Evolutionary conservation across 495 filamentous ascomycete genomes (phyloP).

Genomic region (Alectoria sarmentosa): DNA sequence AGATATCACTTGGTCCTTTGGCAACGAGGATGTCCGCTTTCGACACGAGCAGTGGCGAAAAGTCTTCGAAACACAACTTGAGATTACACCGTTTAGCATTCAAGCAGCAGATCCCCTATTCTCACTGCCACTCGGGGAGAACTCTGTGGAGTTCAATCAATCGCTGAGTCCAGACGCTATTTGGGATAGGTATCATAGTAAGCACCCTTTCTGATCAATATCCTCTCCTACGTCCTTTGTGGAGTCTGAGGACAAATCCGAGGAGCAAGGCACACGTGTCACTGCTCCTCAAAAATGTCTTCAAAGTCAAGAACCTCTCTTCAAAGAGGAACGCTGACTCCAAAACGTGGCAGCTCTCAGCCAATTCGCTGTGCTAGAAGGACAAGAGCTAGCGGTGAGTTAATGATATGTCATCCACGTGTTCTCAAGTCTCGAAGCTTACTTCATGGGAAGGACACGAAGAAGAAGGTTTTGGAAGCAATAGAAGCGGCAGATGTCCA

Average conservation of each 20-base stretch:
- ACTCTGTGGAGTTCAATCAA: slow-evolving; percentile 35
- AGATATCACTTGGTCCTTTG: slow-evolving; percentile 41
- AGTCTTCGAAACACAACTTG: slow-evolving; percentile 45
- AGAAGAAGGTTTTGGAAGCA: slow-evolving; percentile 36
- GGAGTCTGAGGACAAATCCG: background rate
- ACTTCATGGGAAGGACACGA: slow-evolving; percentile 27
- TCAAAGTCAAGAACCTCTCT: too few species aligned
- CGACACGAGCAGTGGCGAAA: slow-evolving; percentile 47
- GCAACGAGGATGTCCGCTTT: slow-evolving; percentile 49
- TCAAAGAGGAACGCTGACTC: background rate
- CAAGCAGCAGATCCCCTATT: slow-evolving; percentile 41
- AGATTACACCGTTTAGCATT: slow-evolving; percentile 34
- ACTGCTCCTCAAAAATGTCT: background rate
- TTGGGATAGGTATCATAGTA: slow-evolving; percentile 46
- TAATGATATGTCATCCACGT: background rate
- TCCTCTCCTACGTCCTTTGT: background rate
- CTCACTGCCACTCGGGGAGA: slow-evolving; percentile 42
- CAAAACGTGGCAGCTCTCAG: slow-evolving; percentile 37
- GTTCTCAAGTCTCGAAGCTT: background rate
- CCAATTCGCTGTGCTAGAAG: slow-evolving; percentile 50
- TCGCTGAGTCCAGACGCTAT: slow-evolving; percentile 47
- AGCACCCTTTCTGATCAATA: background rate
- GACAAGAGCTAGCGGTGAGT: slow-evolving; percentile 41
- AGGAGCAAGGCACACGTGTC: background rate
- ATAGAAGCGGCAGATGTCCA: slow-evolving; percentile 38